Conservation (phyloP, 306 rosid genomes). For the Phaseolus lunatus region DNA sequence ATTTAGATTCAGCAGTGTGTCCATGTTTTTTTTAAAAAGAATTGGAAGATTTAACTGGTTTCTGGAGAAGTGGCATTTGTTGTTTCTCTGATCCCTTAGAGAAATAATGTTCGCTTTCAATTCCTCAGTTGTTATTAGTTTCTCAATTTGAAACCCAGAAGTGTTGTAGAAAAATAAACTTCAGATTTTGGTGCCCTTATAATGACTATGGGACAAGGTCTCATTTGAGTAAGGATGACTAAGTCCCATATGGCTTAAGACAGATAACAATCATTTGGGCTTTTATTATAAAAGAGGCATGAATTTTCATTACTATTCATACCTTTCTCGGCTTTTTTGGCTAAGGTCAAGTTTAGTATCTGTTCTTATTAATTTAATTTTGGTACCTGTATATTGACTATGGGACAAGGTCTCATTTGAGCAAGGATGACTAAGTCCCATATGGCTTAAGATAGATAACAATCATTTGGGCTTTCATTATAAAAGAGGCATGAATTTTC, state of each 20-base stretch:
- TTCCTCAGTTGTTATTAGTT: neutral
- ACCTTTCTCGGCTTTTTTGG: neutral
- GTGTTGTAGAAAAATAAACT: neutral
- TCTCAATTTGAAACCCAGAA: neutral
- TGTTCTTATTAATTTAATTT: too few relatives aligned
- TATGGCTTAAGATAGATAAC: neutral
- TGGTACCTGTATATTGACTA: neutral
- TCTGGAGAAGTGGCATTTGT: neutral
- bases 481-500: neutral
- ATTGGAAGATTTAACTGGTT: neutral
- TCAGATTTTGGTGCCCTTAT: neutral
- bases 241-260: neutral
- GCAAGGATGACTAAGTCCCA: neutral
- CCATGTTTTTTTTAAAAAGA: neutral
- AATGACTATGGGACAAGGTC: too few relatives aligned
- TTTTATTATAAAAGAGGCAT: neutral
- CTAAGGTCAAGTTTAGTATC: neutral
- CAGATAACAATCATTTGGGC: neutral
- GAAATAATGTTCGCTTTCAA: neutral
- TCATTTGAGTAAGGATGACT: too few relatives aligned
- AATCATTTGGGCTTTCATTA: neutral
- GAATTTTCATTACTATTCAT: fast-evolving
- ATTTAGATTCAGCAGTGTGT: neutral
- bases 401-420: too few relatives aligned
- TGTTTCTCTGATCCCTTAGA: neutral